Evolutionary conservation across 805 yeast genomes (phyloP), one percentile per base, ranked within the genome.

Genomic region (Candida peoriensis): DNA sequence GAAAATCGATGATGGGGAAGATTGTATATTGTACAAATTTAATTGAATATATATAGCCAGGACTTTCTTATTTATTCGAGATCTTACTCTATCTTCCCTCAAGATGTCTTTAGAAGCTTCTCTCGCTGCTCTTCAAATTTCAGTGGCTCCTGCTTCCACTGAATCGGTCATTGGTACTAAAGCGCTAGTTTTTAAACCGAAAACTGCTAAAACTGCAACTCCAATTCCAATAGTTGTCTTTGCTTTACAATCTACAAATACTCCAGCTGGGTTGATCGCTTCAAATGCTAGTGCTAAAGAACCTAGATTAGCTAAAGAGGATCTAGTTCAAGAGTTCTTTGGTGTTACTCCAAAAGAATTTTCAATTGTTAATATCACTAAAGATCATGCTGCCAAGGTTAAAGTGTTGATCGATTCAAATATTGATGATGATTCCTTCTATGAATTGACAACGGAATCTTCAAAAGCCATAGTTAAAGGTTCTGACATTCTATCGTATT

Each of bases 241-340:
- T 52, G 95, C 95, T 7, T 69, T 81, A 39, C 74, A 74, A 22
- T 50, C 78, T 3, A 83, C 95, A 5, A 66, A 68, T 30, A 85
- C 95, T 22, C 85, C 94, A 31, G 61, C 81, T 4, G 65, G 70
- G 15, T 54, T 69, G 24, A 70, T 86, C 45, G 89, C 95, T 37
- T 66, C 70, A 37, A 70, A 76, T 27, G 81, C 87, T 10, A 69
- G 66, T 28, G 83, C 74, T 34, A 87, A 87, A 62, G 96, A 87
- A 41, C 94, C 94, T 45, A 75, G 96, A 61, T 66, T 87, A 51
- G 96, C 96, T 34, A 79, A 79, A 48, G 89, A 83, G 44, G 95
- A 81, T 37, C 68, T 87, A 47, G 79, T 86, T 31, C 66, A 68
- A 42, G 76, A 76, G 48, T 74, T 81, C 50, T 81, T 82, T 43